phyloP scores from a whole-genome alignment of 1,284 basidiomycete genomes.

The Chondrostereum purpureum region DNA sequence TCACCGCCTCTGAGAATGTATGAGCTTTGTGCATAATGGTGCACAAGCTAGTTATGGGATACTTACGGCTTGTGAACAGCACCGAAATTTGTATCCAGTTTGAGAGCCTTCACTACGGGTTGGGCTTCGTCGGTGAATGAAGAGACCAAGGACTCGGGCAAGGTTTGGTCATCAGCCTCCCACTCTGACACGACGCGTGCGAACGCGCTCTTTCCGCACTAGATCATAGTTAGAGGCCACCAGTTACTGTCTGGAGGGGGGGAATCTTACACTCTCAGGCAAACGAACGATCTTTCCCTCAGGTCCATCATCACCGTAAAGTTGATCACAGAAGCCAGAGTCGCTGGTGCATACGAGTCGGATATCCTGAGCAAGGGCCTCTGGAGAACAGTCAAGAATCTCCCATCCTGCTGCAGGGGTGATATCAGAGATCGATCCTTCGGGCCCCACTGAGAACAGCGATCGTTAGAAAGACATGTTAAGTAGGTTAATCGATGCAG shows the following conservation, averaged over 20 bases:
- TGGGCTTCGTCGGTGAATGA: conserved; percentile 23
- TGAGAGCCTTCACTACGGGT: conserved; percentile 26
- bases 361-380: conserved; percentile 15
- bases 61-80: conserved; percentile 21
- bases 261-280: conserved; percentile 15
- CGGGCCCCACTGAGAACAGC: conserved; percentile 14
- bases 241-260: background rate
- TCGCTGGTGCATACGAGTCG: conserved; percentile 16
- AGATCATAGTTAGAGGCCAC: background rate
- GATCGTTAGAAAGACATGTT: too few relatives aligned
- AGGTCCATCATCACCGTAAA: conserved; percentile 13
- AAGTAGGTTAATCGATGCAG: background rate
- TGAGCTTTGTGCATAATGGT: background rate
- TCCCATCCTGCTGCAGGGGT: conserved; percentile 17
- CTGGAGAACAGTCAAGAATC: conserved; percentile 15
- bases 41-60: background rate
- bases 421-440: conserved; percentile 16
- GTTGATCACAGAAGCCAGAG: conserved; percentile 11
- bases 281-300: conserved; percentile 18
- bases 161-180: conserved; percentile 26
- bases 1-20: conserved; percentile 17
- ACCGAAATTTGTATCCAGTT: conserved; percentile 28
- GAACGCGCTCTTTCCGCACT: conserved; percentile 35
- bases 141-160: conserved; percentile 21
- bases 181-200: conserved; percentile 29